phyloP scores from a whole-genome alignment of 441 rosid genomes.

The Viola pubescens region DNA sequence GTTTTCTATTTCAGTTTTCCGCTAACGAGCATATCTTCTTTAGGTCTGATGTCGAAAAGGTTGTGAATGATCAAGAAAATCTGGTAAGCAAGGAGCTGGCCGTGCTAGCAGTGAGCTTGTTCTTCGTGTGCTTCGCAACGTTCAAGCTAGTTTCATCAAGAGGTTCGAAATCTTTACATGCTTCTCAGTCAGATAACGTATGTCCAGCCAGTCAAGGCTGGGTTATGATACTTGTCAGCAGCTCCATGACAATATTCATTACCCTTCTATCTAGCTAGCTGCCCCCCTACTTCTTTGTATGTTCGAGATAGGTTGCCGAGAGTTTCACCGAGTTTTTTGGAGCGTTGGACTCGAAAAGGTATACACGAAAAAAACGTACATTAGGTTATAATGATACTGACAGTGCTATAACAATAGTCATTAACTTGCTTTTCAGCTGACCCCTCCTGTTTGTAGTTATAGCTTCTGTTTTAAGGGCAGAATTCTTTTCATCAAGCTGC shows the following conservation, averaged over 20 bases:
- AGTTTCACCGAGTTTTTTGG: conserved; percentile 22
- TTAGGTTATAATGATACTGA: conserved; percentile 50
- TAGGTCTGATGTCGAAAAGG: conserved; percentile 63
- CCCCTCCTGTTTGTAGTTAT: neutral
- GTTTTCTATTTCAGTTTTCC: neutral
- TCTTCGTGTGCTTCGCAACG: conserved; percentile 49
- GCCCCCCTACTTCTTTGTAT: neutral
- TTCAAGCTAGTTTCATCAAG: conserved; percentile 48
- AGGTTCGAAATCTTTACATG: conserved; percentile 28
- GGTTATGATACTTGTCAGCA: conserved; percentile 67
- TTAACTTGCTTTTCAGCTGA: conserved; percentile 20
- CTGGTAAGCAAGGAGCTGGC: conserved; percentile 66
- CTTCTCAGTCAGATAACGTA: conserved; percentile 28
- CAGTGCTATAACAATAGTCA: conserved; percentile 49
- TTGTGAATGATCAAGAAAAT: conserved; percentile 47
- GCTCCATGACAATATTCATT: conserved; percentile 67
- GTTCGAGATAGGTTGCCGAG: conserved; percentile 13
- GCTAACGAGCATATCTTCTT: conserved; percentile 11
- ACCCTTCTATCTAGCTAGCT: conserved; percentile 32
- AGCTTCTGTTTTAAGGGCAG: neutral
- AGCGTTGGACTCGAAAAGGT: conserved; percentile 28
- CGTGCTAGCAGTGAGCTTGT: conserved; percentile 52
- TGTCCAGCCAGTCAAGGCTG: conserved; percentile 53
- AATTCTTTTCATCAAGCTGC: no score
- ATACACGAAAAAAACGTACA: conserved; percentile 27